These are phyloP conservation scores for Marchantia polymorpha DNA, from an alignment of 225 moss, liverwort and hornwort genomes.

Conservation along the genomic window DNA sequence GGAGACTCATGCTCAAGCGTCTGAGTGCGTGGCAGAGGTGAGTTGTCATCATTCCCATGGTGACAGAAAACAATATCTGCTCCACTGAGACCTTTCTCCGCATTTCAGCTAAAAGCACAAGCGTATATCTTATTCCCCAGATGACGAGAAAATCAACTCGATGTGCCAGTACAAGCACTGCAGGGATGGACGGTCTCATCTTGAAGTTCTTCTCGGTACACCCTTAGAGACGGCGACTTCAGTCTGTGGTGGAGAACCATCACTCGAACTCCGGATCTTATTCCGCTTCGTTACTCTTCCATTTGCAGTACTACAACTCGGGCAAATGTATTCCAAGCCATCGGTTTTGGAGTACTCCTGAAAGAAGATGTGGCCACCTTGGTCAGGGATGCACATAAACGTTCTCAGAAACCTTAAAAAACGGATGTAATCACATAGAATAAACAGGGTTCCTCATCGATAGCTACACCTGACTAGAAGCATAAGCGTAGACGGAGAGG, in stretches of 20 bases:
- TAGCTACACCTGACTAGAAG: background rate
- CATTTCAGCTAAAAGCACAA: background rate
- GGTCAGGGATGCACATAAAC: background rate
- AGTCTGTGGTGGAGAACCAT: conserved; percentile 27
- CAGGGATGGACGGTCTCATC: conserved; percentile 22
- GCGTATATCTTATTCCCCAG: conserved; percentile 9
- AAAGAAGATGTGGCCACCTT: background rate
- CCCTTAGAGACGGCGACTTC: conserved; percentile 42
- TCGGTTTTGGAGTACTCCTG: conserved; percentile 99
- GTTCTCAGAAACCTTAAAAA: background rate
- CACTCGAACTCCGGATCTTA: conserved; percentile 33
- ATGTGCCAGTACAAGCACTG: conserved; percentile 3
- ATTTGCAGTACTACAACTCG: conserved; percentile 84
- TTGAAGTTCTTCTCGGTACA: conserved; percentile 43
- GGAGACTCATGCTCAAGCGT: conserved; percentile 2
- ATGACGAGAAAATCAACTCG: conserved; percentile 11
- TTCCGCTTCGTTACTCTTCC: conserved; percentile 56
- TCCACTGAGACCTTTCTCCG: conserved; percentile 11
- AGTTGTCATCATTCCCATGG: background rate
- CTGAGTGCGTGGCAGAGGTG: conserved; percentile 3
- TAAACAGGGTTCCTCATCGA: background rate
- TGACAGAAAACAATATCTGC: conserved; percentile 3
- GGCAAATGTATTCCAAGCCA: conserved; percentile 95
- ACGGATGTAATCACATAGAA: background rate
- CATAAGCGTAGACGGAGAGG: background rate